Evolutionary conservation across 2,329 filamentous ascomycete species (phyloP), one percentile per base, ranked within the genome.

Genomic region (Corniculantispora saksenae): DNA sequence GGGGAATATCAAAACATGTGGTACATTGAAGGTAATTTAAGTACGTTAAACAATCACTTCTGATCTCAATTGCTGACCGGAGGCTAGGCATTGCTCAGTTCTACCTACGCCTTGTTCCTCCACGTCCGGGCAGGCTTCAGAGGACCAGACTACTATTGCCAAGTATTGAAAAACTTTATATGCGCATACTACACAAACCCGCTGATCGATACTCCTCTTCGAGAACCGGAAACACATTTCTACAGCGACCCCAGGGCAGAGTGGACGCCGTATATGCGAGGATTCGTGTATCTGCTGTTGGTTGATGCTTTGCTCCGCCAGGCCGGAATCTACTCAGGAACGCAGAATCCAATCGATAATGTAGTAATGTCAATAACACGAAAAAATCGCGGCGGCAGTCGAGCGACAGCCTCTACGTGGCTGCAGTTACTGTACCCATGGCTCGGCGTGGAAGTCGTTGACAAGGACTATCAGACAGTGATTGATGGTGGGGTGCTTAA

Each of bases 261-360:
- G 29, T 57, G 32, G 35, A 57, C 35, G 10, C 54, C 54, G 43
- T 57, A 57, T 21, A 57, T 43, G 54, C 35, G 54, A 12, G 54
- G 35, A 10, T 57, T 57, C n/a, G 35, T 57, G 1, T 57, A 57
- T 57, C n/a, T 57, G 54, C 21, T 43, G 2, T 23, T 43, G 8
- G 32, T 57, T 10, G 54, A 57, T 23, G 35, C 35, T 25, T 43
- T 23, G 21, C 21, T 57, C 8, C 54, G 54, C 10, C 35, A 43
- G 17, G n/a, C 35, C 5, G 7, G n/a, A n/a, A n/a, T 21, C n/a
- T 27, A 17, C n/a, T 1, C 7, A 1, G 29, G 3, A 27, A 35
- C 3, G 51, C 29, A 38, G 27, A 43, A 43, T 21, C 32, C 21
- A 4, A 40, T 57, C 13, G 35, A 57, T 5, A 17, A 57, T 3